Evolutionary conservation across 768 basidiomycete species (phyloP).

Genomic region (Crucibulum laeve): DNA sequence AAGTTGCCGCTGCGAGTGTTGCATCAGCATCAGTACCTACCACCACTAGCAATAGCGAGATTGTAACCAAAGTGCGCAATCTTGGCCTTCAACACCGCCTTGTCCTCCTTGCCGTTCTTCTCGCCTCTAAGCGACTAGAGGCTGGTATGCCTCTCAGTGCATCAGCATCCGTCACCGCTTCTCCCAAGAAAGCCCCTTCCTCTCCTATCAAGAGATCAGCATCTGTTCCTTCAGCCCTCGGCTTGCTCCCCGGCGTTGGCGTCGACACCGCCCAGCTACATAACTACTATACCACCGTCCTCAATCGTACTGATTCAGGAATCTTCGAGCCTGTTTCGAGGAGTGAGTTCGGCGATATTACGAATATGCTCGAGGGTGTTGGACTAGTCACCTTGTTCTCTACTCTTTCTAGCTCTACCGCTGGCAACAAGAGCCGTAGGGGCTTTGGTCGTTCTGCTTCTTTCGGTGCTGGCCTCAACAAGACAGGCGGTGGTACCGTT

Average conservation of each 20-base stretch:
- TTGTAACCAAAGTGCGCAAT: conserved; percentile 57
- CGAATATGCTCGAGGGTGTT: conserved; percentile 68
- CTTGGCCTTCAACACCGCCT: conserved; percentile 75
- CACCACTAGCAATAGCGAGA: conserved; percentile 49
- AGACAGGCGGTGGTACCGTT: conserved; percentile 29
- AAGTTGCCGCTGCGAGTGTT: conserved; percentile 12
- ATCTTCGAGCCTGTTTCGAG: conserved; percentile 64
- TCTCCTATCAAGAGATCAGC: conserved; percentile 52
- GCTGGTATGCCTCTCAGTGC: conserved; percentile 37
- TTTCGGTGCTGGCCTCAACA: conserved; percentile 38
- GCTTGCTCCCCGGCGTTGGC: conserved; percentile 22
- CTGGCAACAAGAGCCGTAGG: conserved; percentile 40
- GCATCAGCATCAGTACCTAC: conserved; percentile 15
- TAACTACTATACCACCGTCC: conserved; percentile 54
- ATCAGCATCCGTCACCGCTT: conserved; percentile 28
- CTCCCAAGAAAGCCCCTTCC: conserved; percentile 29
- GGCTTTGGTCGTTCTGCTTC: conserved; percentile 55
- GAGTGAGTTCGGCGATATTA: conserved; percentile 72
- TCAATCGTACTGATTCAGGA: conserved; percentile 50
- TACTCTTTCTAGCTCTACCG: conserved; percentile 26
- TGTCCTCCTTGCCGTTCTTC: conserved; percentile 57
- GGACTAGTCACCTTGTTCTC: conserved; percentile 52
- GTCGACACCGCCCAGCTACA: conserved; percentile 63
- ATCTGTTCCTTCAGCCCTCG: conserved; percentile 23
- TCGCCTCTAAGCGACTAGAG: conserved; percentile 61